Base-by-base conservation (phyloP, 495 filamentous ascomycete species). In the Saxophila tyrrhenica region DNA sequence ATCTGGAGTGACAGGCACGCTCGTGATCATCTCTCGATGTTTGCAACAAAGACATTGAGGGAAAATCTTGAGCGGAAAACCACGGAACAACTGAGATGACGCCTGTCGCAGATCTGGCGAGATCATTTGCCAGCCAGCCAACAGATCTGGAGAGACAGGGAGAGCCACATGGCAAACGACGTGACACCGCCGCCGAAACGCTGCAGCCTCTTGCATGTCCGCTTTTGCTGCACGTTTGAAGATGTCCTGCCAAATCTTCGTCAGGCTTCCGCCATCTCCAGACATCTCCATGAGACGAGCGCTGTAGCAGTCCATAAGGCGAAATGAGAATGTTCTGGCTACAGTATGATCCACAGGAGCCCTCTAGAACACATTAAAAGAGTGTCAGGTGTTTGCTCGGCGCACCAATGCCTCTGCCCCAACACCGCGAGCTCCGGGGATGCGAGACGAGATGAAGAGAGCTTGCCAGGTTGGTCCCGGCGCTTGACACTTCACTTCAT, bases 151-250 rank as follows among this genome's bases (percentile, higher is more conserved):
- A 44, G 19, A 44, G 41, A 44, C 15, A 21, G 15, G 41, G 41
- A n/a, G 41, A 17, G 16, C 41, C 41, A 44, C 41, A 44, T 44
- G 41, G 41, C 41, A 44, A 7, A 44, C 41, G 29, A 35, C 17
- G 41, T 44, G 41, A 44, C 41, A 44, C 41, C 19, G 41, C 41
- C 41, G 41, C 41, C 41, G 41, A 21, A 44, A 44, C 41, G 41
- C 41, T 44, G 41, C 41, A 44, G 15, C 41, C n/a, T 44, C 41
- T 21, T 17, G 19, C 41, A 44, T 21, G 19, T 10, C 5, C 24
- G 45, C 45, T 48, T 48, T 16, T 21, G 45, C 10, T 3, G 41
- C 41, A 22, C 8, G 41, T 17, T n/a, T 22, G 20, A 5, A 44
- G 41, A 17, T 5, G 16, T 44, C n/a, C 17, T n/a, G n/a, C n/a